Conservation (phyloP, 2,329 filamentous ascomycete species). For the Scytalidium lignicola region DNA sequence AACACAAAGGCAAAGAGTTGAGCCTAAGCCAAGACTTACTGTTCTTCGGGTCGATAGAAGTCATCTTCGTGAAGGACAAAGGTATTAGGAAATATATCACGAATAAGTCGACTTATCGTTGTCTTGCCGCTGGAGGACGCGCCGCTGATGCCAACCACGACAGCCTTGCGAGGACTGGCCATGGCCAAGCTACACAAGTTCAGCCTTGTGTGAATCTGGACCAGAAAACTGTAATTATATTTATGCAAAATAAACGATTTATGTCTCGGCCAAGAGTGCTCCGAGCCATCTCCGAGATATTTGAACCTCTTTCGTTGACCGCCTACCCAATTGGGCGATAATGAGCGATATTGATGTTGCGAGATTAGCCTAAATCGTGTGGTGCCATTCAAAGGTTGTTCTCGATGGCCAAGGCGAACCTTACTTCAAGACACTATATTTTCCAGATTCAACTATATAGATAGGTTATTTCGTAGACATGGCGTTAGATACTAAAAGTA, state of each 20-base stretch:
- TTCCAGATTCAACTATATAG: too few relatives aligned
- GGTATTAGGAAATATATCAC: slow-evolving; percentile 70
- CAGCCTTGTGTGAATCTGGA: neutral
- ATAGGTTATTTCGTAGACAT: too few relatives aligned
- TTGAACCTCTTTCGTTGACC: neutral
- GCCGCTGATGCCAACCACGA: slow-evolving; percentile 79
- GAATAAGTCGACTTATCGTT: slow-evolving; percentile 78
- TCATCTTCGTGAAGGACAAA: slow-evolving; percentile 95
- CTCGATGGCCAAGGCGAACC: too few relatives aligned
- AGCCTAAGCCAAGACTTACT: slow-evolving; percentile 43
- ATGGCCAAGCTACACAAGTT: neutral
- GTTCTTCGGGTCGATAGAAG: slow-evolving; percentile 78
- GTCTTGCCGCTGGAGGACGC: slow-evolving; percentile 94
- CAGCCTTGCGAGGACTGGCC: slow-evolving; percentile 16
- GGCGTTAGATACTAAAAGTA: too few relatives aligned
- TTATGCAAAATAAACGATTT: too few relatives aligned
- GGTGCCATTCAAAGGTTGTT: too few relatives aligned
- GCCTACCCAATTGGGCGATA: neutral
- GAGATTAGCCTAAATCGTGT: neutral
- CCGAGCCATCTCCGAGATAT: neutral
- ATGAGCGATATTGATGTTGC: neutral
- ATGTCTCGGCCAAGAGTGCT: neutral
- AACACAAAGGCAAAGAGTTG: too few relatives aligned
- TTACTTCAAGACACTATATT: too few relatives aligned
- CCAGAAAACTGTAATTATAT: too few relatives aligned